Evolutionary conservation across 352 stramenopile genomes (phyloP), one percentile per base, ranked within the genome.

Genomic region (Phytophthora chlamydospora): DNA sequence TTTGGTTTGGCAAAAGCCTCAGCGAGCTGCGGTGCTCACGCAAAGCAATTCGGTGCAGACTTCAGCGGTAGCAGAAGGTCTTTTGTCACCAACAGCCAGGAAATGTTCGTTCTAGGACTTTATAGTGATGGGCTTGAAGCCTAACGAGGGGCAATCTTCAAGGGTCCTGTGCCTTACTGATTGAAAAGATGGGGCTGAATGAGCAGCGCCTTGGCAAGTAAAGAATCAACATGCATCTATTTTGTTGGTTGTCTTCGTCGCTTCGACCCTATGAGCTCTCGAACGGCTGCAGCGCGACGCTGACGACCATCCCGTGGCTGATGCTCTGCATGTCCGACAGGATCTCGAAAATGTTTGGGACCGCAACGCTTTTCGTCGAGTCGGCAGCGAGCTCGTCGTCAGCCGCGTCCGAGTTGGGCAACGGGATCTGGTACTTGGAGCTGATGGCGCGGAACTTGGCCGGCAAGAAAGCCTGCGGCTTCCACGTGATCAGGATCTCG

Each of bases 371-470:
- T 7, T 76, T 74, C 4, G 54, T 54, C 14, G 69, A 46, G 0
- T 66, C 69, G 1, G 62, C 62, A 0, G 44, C 55, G 10, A 56
- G 47, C 10, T 77, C 51, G n/a, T 69, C 66, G 13, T 73, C 69
- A 24, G 63, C 62, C 1, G 19, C 47, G 13, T 65, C 47, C 9
- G 45, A 41, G 24, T 71, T 84, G 24, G 74, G 73, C 36, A 95
- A 61, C 27, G 85, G 65, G 35, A 83, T 71, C 61, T 91, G 70
- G 32, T 81, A 69, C 13, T 74, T 80, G 10, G 84, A 84, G 12
- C 78, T 76, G 49, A 95, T 89, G n/a, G 85, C 84, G 31, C 86
- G 84, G 73, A 93, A 93, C 70, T 92, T 92, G 50, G 61, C 46
- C 6, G 86, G 86, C 44, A 95, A 24, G 54, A 95, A 95, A 16